Base-by-base conservation (phyloP, 495 filamentous ascomycete genomes). In the Podospora comata region DNA sequence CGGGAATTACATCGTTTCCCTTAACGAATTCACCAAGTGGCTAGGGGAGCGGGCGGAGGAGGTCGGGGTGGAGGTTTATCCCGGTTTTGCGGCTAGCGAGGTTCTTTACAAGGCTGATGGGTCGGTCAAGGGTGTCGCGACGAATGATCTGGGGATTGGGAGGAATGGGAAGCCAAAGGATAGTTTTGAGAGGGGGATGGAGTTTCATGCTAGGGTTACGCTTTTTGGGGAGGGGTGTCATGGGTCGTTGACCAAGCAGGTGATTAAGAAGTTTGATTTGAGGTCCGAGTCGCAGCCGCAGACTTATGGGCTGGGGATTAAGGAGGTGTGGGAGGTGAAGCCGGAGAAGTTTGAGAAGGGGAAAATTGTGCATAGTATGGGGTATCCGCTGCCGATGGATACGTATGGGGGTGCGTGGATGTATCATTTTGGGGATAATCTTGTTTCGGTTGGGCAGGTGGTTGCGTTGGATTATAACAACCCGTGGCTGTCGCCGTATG, bases 381-480 rank as follows among this genome's bases (percentile, higher is more conserved):
- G 95, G 16, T 98, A 96, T 75, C 95, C 95, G 16, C 79, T 99
- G 32, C 89, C 94, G 7, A 83, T 79, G 73, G 90, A 97, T 77
- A 97, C 93, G 4, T 99, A 99, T 70, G 95, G 95, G 71, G 95
- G 95, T 71, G 92, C 91, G 54, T 99, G 91, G 91, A 92, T 99
- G 89, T 99, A 99, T 73, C 95, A 99, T 78, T 99, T 98, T 75
- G 95, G 93, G 23, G 94, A 98, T 70, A 98, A 98, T 78, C 87
- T 97, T 72, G 95, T 98, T 71, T 94, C 91, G 73, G 85, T 99
- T 58, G 95, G 95, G 15, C 85, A 97, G 39, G 95, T 99, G 19
- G 92, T 96, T 32, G 95, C 94, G 28, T 85, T 99, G 34, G 95
- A 99, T 80, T 99, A 98, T 74, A 85, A 90, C 30, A 99, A 99